Evolutionary conservation across 208 protist genomes (phyloP), one percentile per base, ranked within the genome.

Genomic region (Leishmania braziliensis): DNA sequence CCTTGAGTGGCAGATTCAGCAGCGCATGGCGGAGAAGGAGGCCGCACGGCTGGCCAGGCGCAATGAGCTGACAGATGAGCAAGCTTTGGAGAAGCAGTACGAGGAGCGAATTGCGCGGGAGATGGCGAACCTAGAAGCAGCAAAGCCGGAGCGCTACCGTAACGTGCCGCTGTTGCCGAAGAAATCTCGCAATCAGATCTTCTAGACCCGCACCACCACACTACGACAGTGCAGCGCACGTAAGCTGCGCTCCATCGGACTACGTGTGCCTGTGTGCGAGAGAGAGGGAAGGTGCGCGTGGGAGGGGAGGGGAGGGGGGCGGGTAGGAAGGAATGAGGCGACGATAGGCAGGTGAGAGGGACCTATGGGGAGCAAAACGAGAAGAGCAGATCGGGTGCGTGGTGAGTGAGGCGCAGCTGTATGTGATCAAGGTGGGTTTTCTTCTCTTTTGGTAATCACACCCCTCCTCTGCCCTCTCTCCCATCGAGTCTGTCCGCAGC

Each of bases 41-140:
- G 81, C 77, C 26, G 90, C 84, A 75, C 54, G 72, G 66, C 33
- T 80, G 77, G 92, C 83, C 18, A 80, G 78, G 66, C 82, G 79
- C 39, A 86, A 60, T n/a, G 87, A 86, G 68, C 85, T 95, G 74
- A 91, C 91, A n/a, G 87, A 90, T 68, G 82, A 93, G 78, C 84
- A 93, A 69, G 86, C 81, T 56, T 69, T 93, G 23, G 88, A 94
- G 83, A 76, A 80, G 51, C 51, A 86, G 68, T 92, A 93, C 78
- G 80, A 88, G 51, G 91, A 95, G 18, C 83, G 92, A 43, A 94
- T 97, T 36, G 88, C 85, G 33, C 51, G 54, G 54, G 94, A 97
- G 84, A 88, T 97, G 85, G 89, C 89, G 2, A 91, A 92, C 69
- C 82, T 97, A 9, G 94, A 97, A 77, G 86, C 85, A 1, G 94